phyloP scores from a whole-genome alignment of 169 alveolate species.

The Eimeria sp. region DNA sequence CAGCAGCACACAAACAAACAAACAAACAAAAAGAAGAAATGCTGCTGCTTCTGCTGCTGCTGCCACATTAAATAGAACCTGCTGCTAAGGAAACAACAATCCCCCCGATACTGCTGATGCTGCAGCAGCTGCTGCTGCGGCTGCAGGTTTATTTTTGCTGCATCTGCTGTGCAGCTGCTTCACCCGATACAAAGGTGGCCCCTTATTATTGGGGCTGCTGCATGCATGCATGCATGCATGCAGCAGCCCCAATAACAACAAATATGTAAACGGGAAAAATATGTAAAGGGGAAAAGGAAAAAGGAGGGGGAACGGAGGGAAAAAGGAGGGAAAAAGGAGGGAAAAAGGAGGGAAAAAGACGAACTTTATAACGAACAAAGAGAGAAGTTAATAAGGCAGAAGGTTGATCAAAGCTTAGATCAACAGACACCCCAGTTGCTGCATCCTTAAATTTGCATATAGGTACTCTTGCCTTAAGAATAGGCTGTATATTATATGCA shows the following conservation, averaged over 20 bases:
- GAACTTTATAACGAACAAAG: slow-evolving; percentile 66
- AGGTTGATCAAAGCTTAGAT: slow-evolving; percentile 85
- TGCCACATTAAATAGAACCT: neutral
- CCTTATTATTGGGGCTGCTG: neutral
- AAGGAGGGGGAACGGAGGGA: too few species aligned
- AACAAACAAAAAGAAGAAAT: neutral
- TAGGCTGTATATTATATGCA: slow-evolving; percentile 25
- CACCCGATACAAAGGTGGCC: too few species aligned
- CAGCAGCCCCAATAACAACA: neutral
- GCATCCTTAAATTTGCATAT: slow-evolving; percentile 85
- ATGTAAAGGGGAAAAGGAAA: slow-evolving; percentile 42
- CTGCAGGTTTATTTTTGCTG: neutral
- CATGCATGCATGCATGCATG: neutral
- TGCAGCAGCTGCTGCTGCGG: neutral
- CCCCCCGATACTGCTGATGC: neutral
- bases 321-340: slow-evolving; percentile 18
- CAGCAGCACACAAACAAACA: neutral
- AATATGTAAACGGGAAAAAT: too few species aligned
- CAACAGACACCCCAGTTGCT: slow-evolving; percentile 85
- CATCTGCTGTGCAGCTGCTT: too few species aligned
- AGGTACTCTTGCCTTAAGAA: slow-evolving; percentile 86
- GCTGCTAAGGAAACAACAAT: neutral
- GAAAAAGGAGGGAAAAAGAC: neutral
- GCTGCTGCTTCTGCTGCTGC: neutral
- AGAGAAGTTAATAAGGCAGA: slow-evolving; percentile 84